A percentile compares a stretch with the other conserved stretches of the same genome.
Evolutionary conservation across 345 rosid genomes (phyloP).

Genomic region (Melaleuca quinquenervia): DNA sequence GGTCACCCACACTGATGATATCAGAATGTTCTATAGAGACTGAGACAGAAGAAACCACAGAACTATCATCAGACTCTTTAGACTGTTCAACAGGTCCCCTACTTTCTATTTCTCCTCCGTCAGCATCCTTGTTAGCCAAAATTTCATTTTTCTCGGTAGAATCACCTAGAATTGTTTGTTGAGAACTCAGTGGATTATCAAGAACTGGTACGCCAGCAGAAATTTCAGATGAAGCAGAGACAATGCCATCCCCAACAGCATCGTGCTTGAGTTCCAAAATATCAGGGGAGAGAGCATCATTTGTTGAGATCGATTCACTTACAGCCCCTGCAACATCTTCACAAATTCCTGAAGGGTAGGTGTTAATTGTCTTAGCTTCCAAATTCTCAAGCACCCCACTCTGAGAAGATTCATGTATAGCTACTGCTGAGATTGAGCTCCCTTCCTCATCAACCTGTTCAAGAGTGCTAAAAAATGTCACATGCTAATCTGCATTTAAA

Average conservation of each 20-base stretch:
- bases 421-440: conserved; percentile 1
- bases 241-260: conserved; percentile 14
- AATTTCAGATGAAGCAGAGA: conserved; percentile 15
- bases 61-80: conserved; percentile 13
- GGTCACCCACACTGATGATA: neutral
- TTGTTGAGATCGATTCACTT: conserved; percentile 9
- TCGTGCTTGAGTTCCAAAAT: conserved; percentile 17
- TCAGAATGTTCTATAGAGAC: conserved; percentile 6
- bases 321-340: conserved; percentile 11
- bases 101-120: conserved; percentile 1
- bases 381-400: conserved; percentile 16
- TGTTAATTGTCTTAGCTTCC: conserved; percentile 12
- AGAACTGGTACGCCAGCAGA: conserved; percentile 3
- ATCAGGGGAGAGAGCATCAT: conserved; percentile 11
- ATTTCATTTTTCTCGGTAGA: neutral
- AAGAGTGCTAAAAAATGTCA: neutral
- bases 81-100: conserved; percentile 2
- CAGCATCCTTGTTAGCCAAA: neutral
- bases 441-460: conserved; percentile 26
- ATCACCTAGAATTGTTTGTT: conserved; percentile 13
- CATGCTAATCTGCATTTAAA: neutral
- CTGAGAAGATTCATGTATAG: conserved; percentile 10
- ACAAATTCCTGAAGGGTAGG: conserved; percentile 7
- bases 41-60: conserved; percentile 11
- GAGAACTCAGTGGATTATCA: neutral